Evolutionary conservation across 208 protist species (phyloP).

Genomic region (Leishmania arabica): DNA sequence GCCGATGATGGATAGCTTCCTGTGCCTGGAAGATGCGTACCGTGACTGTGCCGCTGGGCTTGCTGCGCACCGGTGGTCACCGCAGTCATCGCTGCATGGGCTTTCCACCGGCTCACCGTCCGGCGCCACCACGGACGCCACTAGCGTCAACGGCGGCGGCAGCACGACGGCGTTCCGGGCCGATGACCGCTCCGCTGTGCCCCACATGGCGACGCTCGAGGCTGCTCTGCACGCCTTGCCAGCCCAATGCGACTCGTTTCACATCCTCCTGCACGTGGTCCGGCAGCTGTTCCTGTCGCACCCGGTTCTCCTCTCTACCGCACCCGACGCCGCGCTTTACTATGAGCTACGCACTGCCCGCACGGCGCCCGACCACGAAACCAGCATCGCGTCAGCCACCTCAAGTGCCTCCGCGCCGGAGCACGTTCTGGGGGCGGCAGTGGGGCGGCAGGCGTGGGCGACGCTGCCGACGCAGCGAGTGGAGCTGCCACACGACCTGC

Average conservation of each 20-base stretch:
- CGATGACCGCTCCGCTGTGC: not conserved
- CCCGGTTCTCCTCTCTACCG: conserved; percentile 11
- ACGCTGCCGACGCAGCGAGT: conserved; percentile 17
- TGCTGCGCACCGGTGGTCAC: not conserved
- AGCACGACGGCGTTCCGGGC: not conserved
- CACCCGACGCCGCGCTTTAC: conserved; percentile 9
- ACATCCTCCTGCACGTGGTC: conserved; percentile 5
- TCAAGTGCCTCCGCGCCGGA: not conserved
- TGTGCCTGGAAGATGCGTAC: conserved; percentile 14
- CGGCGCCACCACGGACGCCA: not conserved
- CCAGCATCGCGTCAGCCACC: not conserved
- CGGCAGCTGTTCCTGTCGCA: conserved; percentile 16
- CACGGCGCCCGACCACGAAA: not conserved
- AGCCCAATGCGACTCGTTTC: conserved; percentile 4
- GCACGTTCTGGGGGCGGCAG: not conserved
- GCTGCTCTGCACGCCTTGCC: conserved; percentile 9
- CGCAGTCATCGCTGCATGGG: not conserved
- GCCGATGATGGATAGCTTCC: conserved; percentile 18
- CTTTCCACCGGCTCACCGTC: not conserved
- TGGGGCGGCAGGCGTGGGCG: conserved; percentile 3
- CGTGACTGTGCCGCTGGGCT: not conserved
- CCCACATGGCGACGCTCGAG: conserved; percentile 14
- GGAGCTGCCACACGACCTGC: conserved; percentile 9
- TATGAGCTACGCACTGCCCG: conserved; percentile 2
- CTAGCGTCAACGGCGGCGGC: not conserved